These are phyloP conservation scores for Sordariomycetes sp. DNA, from an alignment of 2,329 filamentous ascomycete species.

Conservation along the genomic window DNA sequence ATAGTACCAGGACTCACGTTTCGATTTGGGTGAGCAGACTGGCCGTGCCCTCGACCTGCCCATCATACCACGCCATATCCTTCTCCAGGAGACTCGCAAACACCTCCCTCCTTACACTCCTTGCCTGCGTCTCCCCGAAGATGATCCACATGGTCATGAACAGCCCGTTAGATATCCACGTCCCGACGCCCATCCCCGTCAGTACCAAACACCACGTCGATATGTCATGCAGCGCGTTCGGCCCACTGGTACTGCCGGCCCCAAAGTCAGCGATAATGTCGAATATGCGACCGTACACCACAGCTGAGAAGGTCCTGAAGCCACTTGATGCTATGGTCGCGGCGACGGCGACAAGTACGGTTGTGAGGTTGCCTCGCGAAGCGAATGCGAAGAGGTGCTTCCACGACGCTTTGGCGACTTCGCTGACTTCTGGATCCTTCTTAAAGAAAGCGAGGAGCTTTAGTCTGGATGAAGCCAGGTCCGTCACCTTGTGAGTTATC, in stretches of 20 bases:
- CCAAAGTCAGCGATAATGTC: conserved; percentile 56
- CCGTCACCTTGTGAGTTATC: neutral
- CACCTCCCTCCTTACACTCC: conserved; percentile 45
- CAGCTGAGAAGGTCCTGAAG: conserved; percentile 49
- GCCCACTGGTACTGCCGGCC: conserved; percentile 30
- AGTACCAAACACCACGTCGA: conserved; percentile 50
- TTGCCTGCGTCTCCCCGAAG: conserved; percentile 73
- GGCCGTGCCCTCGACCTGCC: conserved; percentile 54
- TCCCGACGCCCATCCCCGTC: conserved; percentile 45
- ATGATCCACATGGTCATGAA: conserved; percentile 61
- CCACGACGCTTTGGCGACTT: conserved; percentile 14
- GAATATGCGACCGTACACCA: conserved; percentile 66
- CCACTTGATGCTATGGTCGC: conserved; percentile 47
- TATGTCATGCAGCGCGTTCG: conserved; percentile 40
- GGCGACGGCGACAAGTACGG: conserved; percentile 39
- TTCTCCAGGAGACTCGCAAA: conserved; percentile 59
- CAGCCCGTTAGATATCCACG: conserved; percentile 53
- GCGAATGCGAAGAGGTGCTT: conserved; percentile 59
- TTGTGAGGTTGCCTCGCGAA: conserved; percentile 39
- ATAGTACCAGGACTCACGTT: conserved; percentile 39
- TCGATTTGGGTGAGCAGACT: conserved; percentile 61
- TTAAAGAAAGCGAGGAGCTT: neutral
- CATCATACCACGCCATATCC: conserved; percentile 74
- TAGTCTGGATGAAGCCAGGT: neutral
- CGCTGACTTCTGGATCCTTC: neutral